Percentiles rank a stretch among this genome's conserved stretches.
Evolutionary conservation across 257 asterid genomes (phyloP).

Genomic region (Pogostemon cablin): DNA sequence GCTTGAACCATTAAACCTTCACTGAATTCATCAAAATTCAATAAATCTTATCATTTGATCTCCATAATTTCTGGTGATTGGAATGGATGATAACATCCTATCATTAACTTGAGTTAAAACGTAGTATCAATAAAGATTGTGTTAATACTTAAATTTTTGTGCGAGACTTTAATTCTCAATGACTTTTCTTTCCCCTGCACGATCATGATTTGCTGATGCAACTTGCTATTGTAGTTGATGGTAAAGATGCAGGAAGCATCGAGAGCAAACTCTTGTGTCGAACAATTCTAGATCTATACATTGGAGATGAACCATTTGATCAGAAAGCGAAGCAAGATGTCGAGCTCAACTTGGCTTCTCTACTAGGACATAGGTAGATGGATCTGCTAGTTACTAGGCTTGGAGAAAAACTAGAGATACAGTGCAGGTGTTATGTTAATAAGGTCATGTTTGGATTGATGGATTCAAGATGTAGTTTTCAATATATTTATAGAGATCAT

Average conservation of each 20-base stretch:
- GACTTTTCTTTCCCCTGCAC: not conserved
- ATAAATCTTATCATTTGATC: not conserved
- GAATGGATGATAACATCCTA: not conserved
- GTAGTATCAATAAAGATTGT: not conserved
- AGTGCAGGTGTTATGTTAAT: no score
- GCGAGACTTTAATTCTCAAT: not conserved
- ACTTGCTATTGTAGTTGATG: slow-evolving; percentile 65
- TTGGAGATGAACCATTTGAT: slow-evolving; percentile 88
- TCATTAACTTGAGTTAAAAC: not conserved
- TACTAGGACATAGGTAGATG: slow-evolving; percentile 47
- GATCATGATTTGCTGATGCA: not conserved
- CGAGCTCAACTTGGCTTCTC: slow-evolving; percentile 62
- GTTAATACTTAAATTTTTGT: not conserved
- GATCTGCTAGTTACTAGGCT: not conserved
- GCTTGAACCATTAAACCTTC: not conserved
- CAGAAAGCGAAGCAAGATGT: slow-evolving; percentile 80
- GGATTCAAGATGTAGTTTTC: no score
- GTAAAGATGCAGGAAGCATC: slow-evolving; percentile 82
- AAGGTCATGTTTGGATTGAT: no score
- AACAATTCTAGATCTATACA: slow-evolving; percentile 77
- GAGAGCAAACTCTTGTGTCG: slow-evolving; percentile 78
- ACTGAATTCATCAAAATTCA: not conserved
- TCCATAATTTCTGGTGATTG: no score
- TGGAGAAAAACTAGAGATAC: not conserved
- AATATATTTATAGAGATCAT: no score